These are phyloP conservation scores for Drechslerella coelobrocha DNA, from an alignment of 2,329 filamentous ascomycete species.

Conservation along the genomic window DNA sequence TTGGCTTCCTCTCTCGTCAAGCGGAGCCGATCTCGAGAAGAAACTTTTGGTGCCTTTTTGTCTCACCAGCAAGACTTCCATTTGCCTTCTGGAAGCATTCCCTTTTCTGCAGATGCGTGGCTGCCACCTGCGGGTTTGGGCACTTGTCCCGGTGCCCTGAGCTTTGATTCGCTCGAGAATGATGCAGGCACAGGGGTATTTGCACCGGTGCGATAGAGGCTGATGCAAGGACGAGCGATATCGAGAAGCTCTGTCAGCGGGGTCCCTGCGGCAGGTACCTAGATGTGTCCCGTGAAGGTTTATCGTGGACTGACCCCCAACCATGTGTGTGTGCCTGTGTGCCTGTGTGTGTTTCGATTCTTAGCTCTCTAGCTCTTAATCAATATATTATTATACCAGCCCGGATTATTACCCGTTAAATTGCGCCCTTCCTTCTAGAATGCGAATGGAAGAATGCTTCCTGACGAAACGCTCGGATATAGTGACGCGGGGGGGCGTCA, in stretches of 20 bases:
- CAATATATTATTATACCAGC: slow-evolving; percentile 20
- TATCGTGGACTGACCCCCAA: neutral
- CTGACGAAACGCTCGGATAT: neutral
- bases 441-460: slow-evolving; percentile 29
- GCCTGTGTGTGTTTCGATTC: slow-evolving; percentile 10
- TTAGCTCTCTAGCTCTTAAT: slow-evolving; percentile 6
- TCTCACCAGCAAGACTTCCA: slow-evolving; percentile 40
- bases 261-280: slow-evolving; percentile 28
- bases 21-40: slow-evolving; percentile 30
- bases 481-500: slow-evolving; percentile 13
- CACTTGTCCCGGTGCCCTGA: slow-evolving; percentile 45
- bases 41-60: slow-evolving; percentile 36
- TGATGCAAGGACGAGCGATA: slow-evolving; percentile 38
- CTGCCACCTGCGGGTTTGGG: slow-evolving; percentile 49
- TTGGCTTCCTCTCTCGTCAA: slow-evolving; percentile 50
- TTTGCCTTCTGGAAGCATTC: slow-evolving; percentile 51
- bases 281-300: slow-evolving; percentile 11
- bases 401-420: slow-evolving; percentile 47
- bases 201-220: slow-evolving; percentile 34
- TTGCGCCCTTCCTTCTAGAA: slow-evolving; percentile 42
- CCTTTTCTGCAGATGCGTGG: slow-evolving; percentile 28
- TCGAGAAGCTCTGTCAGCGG: slow-evolving; percentile 38
- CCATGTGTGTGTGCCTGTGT: neutral
- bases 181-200: neutral
- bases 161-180: slow-evolving; percentile 51